Conservation (phyloP, 2,329 filamentous ascomycete genomes). For the Aspergillus oerlinghausenensis region DNA sequence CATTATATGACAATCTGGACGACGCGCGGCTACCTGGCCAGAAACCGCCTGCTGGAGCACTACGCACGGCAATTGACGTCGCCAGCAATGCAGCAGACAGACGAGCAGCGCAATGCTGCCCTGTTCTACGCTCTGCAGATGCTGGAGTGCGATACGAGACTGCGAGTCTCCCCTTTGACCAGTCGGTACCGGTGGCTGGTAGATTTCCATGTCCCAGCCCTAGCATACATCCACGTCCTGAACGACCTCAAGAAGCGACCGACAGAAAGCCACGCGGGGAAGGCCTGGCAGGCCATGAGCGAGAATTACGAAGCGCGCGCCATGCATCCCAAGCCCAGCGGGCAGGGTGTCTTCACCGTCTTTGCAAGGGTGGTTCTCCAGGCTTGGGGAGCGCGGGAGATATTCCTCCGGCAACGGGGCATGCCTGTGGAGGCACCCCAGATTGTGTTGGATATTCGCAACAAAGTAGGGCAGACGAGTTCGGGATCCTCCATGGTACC, state of each 20-base stretch:
- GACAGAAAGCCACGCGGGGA: conserved; percentile 24
- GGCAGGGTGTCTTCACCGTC: conserved; percentile 22
- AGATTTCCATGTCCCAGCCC: conserved; percentile 46
- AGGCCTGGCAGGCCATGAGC: conserved; percentile 44
- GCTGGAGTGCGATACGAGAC: conserved; percentile 45
- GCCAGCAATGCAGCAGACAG: conserved; percentile 17
- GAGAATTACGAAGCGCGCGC: conserved; percentile 41
- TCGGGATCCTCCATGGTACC: too few relatives aligned
- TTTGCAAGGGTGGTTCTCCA: conserved; percentile 39
- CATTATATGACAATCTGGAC: conserved; percentile 48
- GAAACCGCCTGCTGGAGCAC: conserved; percentile 47
- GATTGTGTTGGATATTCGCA: conserved; percentile 26
- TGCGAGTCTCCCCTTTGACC: conserved; percentile 39
- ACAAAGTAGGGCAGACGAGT: too few relatives aligned
- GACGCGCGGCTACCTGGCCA: conserved; percentile 45
- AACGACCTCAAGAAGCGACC: conserved; percentile 42
- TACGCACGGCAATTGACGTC: conserved; percentile 30
- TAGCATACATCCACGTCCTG: conserved; percentile 45
- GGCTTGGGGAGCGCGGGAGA: conserved; percentile 37
- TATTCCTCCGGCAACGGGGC: conserved; percentile 8
- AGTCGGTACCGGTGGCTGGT: conserved; percentile 42
- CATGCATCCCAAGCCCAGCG: neutral
- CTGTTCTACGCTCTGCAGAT: conserved; percentile 31
- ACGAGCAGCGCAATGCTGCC: conserved; percentile 27
- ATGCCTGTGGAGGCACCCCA: conserved; percentile 16